Conservation (phyloP, 1,284 basidiomycete species). For the Cryptococcus sp. region DNA sequence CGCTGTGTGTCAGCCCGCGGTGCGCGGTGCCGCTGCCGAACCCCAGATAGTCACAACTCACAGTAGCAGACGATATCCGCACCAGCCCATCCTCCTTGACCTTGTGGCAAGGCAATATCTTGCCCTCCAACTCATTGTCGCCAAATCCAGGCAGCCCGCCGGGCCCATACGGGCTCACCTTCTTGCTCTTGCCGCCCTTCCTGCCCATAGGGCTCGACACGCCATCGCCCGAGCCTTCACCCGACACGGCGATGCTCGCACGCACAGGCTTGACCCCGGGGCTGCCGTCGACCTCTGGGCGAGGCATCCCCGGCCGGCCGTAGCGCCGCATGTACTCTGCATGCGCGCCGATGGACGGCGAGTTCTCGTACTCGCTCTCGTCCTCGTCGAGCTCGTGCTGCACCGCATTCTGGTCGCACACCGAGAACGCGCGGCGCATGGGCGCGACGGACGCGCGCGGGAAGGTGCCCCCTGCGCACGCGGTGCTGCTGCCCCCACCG, state of each 20-base stretch:
- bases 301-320: conserved; percentile 22
- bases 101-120: conserved; percentile 88
- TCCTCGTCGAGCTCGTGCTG: conserved; percentile 32
- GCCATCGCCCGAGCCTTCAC: conserved; percentile 12
- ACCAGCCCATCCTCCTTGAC: conserved; percentile 94
- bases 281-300: conserved; percentile 35
- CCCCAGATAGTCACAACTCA: too few species aligned
- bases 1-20: neutral
- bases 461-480: conserved; percentile 21
- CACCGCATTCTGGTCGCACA: conserved; percentile 39
- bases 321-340: conserved; percentile 34
- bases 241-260: conserved; percentile 18
- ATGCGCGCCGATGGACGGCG: conserved; percentile 37
- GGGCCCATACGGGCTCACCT: conserved; percentile 26
- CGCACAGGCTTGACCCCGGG: conserved; percentile 31
- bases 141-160: conserved; percentile 71
- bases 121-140: conserved; percentile 87
- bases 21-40: too few species aligned
- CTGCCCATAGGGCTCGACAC: conserved; percentile 16
- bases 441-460: conserved; percentile 26
- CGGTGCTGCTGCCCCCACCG: too few species aligned
- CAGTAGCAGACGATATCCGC: conserved; percentile 77
- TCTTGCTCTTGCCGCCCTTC: conserved; percentile 24
- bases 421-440: conserved; percentile 48
- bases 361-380: conserved; percentile 40